A percentile compares a stretch with the other conserved stretches of the same genome.
phyloP scores from a whole-genome alignment of 306 rosid species.

The Nissolia schottii region DNA sequence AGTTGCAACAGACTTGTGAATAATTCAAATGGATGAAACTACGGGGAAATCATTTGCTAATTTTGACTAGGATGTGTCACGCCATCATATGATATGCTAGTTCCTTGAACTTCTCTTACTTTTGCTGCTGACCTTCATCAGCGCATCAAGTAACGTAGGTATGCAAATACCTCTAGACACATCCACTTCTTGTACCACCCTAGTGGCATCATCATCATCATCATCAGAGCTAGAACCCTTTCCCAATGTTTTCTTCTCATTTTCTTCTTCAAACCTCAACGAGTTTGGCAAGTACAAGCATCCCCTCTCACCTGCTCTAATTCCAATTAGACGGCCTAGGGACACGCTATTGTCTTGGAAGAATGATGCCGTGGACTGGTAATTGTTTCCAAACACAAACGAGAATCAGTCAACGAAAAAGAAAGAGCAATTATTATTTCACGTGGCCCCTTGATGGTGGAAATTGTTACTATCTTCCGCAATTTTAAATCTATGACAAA shows the following conservation, averaged over 20 bases:
- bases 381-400: conserved; percentile 8
- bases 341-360: conserved; percentile 73
- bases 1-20: not conserved
- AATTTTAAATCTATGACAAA: conserved; percentile 12
- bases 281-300: conserved; percentile 49
- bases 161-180: conserved; percentile 46
- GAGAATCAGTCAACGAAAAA: not conserved
- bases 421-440: not conserved
- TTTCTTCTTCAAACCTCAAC: conserved; percentile 31
- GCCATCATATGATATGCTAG: conserved; percentile 15
- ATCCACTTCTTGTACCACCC: conserved; percentile 25
- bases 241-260: conserved; percentile 22
- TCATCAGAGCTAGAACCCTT: conserved; percentile 16
- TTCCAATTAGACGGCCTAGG: conserved; percentile 69
- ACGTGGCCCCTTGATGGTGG: not conserved
- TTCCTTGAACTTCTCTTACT: conserved; percentile 48
- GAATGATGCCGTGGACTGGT: conserved; percentile 85
- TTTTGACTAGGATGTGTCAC: not conserved
- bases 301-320: conserved; percentile 45
- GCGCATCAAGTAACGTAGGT: conserved; percentile 39
- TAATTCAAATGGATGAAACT: not conserved
- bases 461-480: conserved; percentile 2
- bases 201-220: too few species aligned
- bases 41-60: conserved; percentile 1
- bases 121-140: conserved; percentile 42